Base-by-base conservation (phyloP, 176 grass and related monocot species). In the Stipa capillata region DNA sequence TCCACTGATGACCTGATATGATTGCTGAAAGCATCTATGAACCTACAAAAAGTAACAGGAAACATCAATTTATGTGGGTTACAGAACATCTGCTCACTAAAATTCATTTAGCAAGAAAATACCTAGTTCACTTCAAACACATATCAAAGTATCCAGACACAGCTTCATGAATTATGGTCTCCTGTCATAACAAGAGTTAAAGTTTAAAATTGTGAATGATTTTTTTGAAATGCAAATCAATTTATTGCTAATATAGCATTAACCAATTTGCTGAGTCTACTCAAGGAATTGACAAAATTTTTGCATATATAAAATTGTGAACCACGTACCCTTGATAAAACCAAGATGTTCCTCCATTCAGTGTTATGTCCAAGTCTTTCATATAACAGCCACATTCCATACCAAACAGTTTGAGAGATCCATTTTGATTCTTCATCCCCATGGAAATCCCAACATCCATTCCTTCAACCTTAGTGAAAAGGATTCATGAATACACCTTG, bases 301-400 rank as follows among this genome's bases (percentile, higher is more conserved):
- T 34, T 73, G 34, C 39, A 24, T 9, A 49, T 69, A 27, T 43
- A 69, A 7, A 81, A 42, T 2, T 56, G 5, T 36, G n/a, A n/a
- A n/a, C n/a, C n/a, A 80, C 76, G 9, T 94, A 97, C 95, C 89
- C 79, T 90, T 97, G 95, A 91, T 97, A 97, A 72, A 97, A 92
- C 95, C 95, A 97, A 81, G 95, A 94, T 74, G 87, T 81, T 70
- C 90, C 95, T 49, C 95, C 95, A 75, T 87, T 83, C 75, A 94
- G 65, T 51, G 80, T 77, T 66, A 97, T 94, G 77, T 81, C 70
- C 25, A 94, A 68, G 77, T 85, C 78, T 50, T 86, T 61, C 84
- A 98, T 92, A 86, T 94, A 89, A 76, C 95, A 98, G 57, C 83
- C 90, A 61, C 87, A 92, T 84, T 94, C 87, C 24, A 36, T 83